A percentile compares a stretch with the other conserved stretches of the same genome.
Evolutionary conservation across 2,329 filamentous ascomycete species (phyloP).

Genomic region (Arthrobotrys musiformis): DNA sequence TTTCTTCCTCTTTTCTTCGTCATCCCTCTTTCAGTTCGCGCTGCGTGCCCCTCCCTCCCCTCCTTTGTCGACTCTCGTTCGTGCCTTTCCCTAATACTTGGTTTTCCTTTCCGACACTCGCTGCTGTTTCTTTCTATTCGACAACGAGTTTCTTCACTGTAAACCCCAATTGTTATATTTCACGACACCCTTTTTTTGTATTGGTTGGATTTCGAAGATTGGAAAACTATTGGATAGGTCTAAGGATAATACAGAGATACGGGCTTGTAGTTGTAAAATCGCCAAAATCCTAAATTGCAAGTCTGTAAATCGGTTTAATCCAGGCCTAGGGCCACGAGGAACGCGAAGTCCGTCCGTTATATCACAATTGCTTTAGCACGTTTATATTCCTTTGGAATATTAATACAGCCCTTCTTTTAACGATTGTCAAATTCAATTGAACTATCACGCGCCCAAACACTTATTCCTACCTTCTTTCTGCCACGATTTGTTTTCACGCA

Average conservation of each 20-base stretch:
- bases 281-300: conserved; percentile 25
- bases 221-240: conserved; percentile 10
- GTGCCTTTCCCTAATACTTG: conserved; percentile 36
- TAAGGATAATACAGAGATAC: conserved; percentile 39
- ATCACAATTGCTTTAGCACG: not conserved
- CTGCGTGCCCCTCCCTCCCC: conserved; percentile 29
- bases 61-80: conserved; percentile 36
- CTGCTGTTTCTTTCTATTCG: conserved; percentile 20
- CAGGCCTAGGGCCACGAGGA: conserved; percentile 8
- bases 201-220: conserved; percentile 35
- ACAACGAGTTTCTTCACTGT: conserved; percentile 15
- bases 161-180: conserved; percentile 38
- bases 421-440: conserved; percentile 29
- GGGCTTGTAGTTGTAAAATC: conserved; percentile 49
- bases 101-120: conserved; percentile 40
- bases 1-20: conserved; percentile 21
- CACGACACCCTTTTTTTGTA: conserved; percentile 40
- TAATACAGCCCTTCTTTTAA: not conserved
- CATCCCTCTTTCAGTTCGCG: conserved; percentile 22
- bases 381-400: not conserved
- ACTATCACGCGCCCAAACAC: conserved; percentile 20
- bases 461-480: not conserved
- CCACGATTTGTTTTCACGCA: conserved; percentile 36
- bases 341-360: conserved; percentile 14
- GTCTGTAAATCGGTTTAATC: conserved; percentile 44